Evolutionary conservation across 768 basidiomycete species (phyloP).

Genomic region (Coprinellus micaceus): DNA sequence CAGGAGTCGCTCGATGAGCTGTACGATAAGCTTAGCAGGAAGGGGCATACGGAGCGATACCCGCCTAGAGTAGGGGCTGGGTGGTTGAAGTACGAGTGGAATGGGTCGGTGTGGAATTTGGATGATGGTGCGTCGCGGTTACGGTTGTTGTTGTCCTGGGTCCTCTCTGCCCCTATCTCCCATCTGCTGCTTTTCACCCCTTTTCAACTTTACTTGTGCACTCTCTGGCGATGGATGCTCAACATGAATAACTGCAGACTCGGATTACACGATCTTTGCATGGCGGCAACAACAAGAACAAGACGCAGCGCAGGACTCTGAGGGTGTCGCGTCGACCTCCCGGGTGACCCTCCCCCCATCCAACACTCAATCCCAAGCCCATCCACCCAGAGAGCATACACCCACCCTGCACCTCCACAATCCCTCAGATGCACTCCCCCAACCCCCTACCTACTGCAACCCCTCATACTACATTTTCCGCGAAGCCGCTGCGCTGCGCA

Average conservation of each 20-base stretch:
- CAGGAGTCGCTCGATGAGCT: constrained; percentile 63
- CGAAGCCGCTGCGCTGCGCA: constrained; percentile 25
- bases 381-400: constrained; percentile 14
- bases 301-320: constrained; percentile 7
- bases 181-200: no score
- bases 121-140: constrained; percentile 74
- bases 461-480: constrained; percentile 66
- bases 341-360: constrained; percentile 13
- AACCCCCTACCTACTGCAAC: constrained; percentile 63
- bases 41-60: constrained; percentile 53
- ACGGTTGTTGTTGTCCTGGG: neutral
- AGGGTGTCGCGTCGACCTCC: constrained; percentile 25
- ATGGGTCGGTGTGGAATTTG: constrained; percentile 75
- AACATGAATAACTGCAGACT: no score
- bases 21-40: constrained; percentile 69
- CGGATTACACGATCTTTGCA: constrained; percentile 84
- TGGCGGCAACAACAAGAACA: constrained; percentile 55
- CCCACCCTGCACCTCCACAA: constrained; percentile 65
- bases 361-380: neutral
- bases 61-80: constrained; percentile 66
- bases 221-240: no score
- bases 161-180: neutral
- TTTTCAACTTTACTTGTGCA: no score
- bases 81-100: constrained; percentile 87
- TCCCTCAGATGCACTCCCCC: constrained; percentile 55